These are phyloP conservation scores for Yamadazyma taylorii DNA, from an alignment of 1,139 yeast species.

Conservation along the genomic window DNA sequence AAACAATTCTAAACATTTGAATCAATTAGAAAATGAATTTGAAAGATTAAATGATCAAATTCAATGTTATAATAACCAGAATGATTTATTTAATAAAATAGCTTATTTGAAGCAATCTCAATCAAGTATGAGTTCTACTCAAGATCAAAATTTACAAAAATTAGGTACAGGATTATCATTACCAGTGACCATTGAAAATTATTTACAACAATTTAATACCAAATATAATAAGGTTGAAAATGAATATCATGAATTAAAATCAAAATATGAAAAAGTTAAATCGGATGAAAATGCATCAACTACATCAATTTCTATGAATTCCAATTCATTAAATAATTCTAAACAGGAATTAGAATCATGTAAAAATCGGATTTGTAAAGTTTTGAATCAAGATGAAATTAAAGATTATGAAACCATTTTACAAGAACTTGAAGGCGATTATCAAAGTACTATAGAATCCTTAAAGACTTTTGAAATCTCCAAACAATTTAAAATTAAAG, in stretches of 20 bases:
- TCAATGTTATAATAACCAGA: slow-evolving; percentile 52
- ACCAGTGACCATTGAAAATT: slow-evolving; percentile 24
- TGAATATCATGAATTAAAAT: slow-evolving; percentile 13
- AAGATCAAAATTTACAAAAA: slow-evolving; percentile 13
- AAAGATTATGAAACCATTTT: slow-evolving; percentile 50
- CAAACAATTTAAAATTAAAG: slow-evolving; percentile 60
- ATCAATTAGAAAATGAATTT: slow-evolving; percentile 48
- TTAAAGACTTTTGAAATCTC: slow-evolving; percentile 67
- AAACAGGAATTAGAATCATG: slow-evolving; percentile 15
- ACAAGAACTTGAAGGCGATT: slow-evolving; percentile 60
- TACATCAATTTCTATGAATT: slow-evolving; percentile 17
- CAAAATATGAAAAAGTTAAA: slow-evolving; percentile 9
- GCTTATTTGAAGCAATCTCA: slow-evolving; percentile 31
- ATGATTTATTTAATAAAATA: slow-evolving; percentile 57
- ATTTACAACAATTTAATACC: slow-evolving; percentile 20
- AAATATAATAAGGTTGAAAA: slow-evolving; percentile 11
- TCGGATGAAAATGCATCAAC: slow-evolving; percentile 14
- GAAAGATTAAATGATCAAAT: slow-evolving; percentile 57
- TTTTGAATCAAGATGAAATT: slow-evolving; percentile 46
- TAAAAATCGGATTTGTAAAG: slow-evolving; percentile 23
- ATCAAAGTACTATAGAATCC: slow-evolving; percentile 58
- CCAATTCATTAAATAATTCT: slow-evolving; percentile 13
- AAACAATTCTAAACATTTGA: slow-evolving; percentile 36
- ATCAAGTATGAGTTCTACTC: slow-evolving; percentile 7
- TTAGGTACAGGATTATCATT: slow-evolving; percentile 14